A percentile compares a stretch with the other conserved stretches of the same genome.
These are phyloP conservation scores for Nemania abortiva DNA, from an alignment of 2,329 filamentous ascomycete genomes.

Conservation along the genomic window DNA sequence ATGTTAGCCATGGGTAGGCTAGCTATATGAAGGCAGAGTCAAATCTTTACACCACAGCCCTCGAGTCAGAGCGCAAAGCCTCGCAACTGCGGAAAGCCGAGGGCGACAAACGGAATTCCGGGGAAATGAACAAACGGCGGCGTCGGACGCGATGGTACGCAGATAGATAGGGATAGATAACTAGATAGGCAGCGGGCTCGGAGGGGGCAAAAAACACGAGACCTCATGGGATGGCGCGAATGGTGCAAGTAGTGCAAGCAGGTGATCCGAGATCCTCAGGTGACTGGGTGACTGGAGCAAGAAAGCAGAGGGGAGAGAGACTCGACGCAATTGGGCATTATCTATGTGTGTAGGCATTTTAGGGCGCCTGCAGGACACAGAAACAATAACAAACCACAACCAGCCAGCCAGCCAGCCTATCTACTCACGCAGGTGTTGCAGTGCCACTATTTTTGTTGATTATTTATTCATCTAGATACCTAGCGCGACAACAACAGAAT, in stretches of 20 bases:
- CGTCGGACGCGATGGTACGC: slow-evolving; percentile 1
- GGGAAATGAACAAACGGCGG: slow-evolving; percentile 10
- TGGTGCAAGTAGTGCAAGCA: slow-evolving; percentile 23
- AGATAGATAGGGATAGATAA: not conserved
- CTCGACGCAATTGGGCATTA: not conserved
- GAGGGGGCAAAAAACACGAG: slow-evolving; percentile 19
- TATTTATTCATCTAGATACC: not conserved
- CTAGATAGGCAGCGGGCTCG: slow-evolving; percentile 9
- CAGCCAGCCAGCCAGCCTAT: not conserved
- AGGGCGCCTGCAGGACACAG: slow-evolving; percentile 1
- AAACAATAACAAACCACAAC: not conserved
- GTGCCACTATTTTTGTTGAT: not conserved
- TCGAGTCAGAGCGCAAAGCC: slow-evolving; percentile 9
- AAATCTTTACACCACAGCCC: not conserved
- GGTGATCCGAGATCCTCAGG: slow-evolving; percentile 32
- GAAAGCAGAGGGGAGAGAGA: not conserved
- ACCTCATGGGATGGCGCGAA: slow-evolving; percentile 8
- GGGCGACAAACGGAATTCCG: slow-evolving; percentile 19
- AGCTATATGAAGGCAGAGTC: slow-evolving; percentile 12
- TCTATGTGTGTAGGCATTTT: not conserved
- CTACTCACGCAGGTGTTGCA: not conserved
- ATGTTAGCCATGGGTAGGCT: not conserved
- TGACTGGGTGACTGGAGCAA: slow-evolving; percentile 32
- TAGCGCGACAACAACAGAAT: not conserved
- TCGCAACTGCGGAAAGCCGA: slow-evolving; percentile 10